Conservation (phyloP, 2,329 filamentous ascomycete genomes). For the Penicillium sp. region DNA sequence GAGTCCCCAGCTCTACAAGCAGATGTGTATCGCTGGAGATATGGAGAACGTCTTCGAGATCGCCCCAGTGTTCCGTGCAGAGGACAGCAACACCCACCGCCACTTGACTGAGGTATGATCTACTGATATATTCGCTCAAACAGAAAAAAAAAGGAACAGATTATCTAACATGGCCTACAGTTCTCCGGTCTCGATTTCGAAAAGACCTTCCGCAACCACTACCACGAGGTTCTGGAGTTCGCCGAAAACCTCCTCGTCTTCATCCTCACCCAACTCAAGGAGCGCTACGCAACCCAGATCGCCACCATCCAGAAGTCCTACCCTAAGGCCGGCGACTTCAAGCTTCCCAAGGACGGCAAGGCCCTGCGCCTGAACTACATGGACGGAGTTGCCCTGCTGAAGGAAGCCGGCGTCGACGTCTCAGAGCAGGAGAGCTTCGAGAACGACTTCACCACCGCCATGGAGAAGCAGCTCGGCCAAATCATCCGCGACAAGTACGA, state of each 20-base stretch:
- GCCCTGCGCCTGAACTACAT: slow-evolving; percentile 50
- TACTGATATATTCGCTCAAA: too few relatives aligned
- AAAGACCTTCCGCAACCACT: slow-evolving; percentile 49
- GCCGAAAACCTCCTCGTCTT: slow-evolving; percentile 50
- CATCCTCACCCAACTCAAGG: slow-evolving; percentile 46
- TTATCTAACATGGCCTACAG: slow-evolving; percentile 28
- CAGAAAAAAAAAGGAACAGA: neutral
- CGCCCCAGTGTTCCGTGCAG: slow-evolving; percentile 64
- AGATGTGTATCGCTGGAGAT: slow-evolving; percentile 64
- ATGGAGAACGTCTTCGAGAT: slow-evolving; percentile 64
- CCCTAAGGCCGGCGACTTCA: slow-evolving; percentile 50
- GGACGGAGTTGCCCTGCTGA: slow-evolving; percentile 47
- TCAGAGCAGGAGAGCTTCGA: slow-evolving; percentile 48
- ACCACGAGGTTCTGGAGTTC: slow-evolving; percentile 51
- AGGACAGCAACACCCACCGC: slow-evolving; percentile 65
- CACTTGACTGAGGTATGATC: slow-evolving; percentile 59
- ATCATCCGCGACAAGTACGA: slow-evolving; percentile 84
- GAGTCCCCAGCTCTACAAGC: slow-evolving; percentile 65
- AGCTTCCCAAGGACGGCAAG: slow-evolving; percentile 48
- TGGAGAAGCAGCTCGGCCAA: slow-evolving; percentile 70
- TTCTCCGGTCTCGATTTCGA: slow-evolving; percentile 54
- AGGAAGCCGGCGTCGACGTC: slow-evolving; percentile 50
- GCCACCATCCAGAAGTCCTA: slow-evolving; percentile 48
- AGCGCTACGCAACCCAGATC: slow-evolving; percentile 45
- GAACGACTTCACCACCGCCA: slow-evolving; percentile 47